These are phyloP conservation scores for Tetrapisispora taiwanensis DNA, from an alignment of 805 yeast species.

Conservation along the genomic window DNA sequence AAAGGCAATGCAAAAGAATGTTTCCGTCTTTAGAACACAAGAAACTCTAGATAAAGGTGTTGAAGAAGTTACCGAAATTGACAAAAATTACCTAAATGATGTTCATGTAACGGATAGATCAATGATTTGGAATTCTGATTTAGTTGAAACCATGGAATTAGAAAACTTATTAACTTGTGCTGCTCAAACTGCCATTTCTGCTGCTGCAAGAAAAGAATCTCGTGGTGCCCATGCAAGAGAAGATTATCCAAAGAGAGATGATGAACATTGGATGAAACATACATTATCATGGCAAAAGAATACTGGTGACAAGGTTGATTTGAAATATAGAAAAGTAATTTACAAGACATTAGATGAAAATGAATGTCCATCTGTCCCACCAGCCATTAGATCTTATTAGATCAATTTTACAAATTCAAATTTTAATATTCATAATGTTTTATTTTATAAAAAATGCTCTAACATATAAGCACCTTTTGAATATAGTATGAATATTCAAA, in stretches of 20 bases:
- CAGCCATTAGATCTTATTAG: constrained; percentile 89
- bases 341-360: constrained; percentile 75
- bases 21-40: constrained; percentile 94
- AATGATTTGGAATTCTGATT: constrained; percentile 97
- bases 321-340: constrained; percentile 81
- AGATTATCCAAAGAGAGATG: constrained; percentile 94
- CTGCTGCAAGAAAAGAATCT: constrained; percentile 91
- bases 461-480: background rate
- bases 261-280: constrained; percentile 96
- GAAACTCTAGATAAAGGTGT: constrained; percentile 89
- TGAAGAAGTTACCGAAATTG: constrained; percentile 60
- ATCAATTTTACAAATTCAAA: background rate
- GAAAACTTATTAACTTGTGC: constrained; percentile 97
- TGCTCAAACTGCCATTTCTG: constrained; percentile 86
- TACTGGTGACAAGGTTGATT: constrained; percentile 58
- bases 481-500: background rate
- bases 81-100: constrained; percentile 51
- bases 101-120: constrained; percentile 90
- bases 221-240: constrained; percentile 99
- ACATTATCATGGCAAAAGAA: constrained; percentile 81
- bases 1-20: constrained; percentile 90
- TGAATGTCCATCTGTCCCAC: constrained; percentile 95
- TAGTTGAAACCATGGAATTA: constrained; percentile 90
- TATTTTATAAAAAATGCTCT: background rate
- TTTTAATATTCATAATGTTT: constrained; percentile 2